Base-by-base conservation (phyloP, 495 filamentous ascomycete genomes). In the Podospora fimiseda region DNA sequence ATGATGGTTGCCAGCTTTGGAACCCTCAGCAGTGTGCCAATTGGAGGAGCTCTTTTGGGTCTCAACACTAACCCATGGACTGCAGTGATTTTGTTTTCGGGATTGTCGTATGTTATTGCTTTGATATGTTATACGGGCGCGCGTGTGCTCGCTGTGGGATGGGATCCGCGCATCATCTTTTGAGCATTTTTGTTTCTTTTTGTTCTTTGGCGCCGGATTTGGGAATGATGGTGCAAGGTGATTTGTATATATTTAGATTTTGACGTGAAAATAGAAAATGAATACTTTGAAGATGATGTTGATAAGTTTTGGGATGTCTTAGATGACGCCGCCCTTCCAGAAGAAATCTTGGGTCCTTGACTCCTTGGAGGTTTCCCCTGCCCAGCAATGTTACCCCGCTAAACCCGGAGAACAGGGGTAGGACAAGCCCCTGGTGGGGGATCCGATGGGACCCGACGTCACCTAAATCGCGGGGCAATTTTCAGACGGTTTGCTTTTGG, bases 1-100 rank as follows among this genome's bases (percentile, higher is more conserved):
- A 93, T 95, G 69, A 93, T 90, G 58, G 76, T 95, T 27, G 91
- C 92, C 23, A 89, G 86, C 55, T 89, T 97, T 66, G 90, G 89
- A 0, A 88, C 87, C 6, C 72, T 97, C 30, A 93, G 86, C 18
- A 90, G 89, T 19, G 81, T 95, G 19, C 92, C 92, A 0, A 95
- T 96, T 56, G 92, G 87, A 0, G 92, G 92, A 14, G 77, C 84
- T 33, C 79, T 92, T 30, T 56, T 89, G 30, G 69, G 74, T 15
- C 61, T 73, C 44, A 60, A 59, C 1, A 30, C 51, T 20, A 60
- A 72, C 53, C 78, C 82, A 6, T 70, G 78, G 51, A 82, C 80
- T 70, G 83, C 80, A 2, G 65, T 89, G 18, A 87, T 89, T 53
- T 60, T 81, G 5, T 91, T 88, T 59, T 81, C 86, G 0, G 80